phyloP scores from a whole-genome alignment of 1,139 yeast genomes.

The Geotrichum citri-aurantii region DNA sequence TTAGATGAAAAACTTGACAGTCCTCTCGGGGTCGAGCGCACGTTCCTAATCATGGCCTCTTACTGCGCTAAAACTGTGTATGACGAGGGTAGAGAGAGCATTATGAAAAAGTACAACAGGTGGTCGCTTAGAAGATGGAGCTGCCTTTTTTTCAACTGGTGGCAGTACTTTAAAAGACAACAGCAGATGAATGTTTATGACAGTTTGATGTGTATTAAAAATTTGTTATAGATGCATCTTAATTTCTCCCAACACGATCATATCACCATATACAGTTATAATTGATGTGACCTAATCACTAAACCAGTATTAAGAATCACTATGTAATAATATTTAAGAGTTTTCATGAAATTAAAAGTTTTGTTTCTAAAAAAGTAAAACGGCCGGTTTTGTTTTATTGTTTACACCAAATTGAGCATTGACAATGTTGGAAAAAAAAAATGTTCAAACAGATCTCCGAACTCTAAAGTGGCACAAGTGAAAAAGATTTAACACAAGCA shows the following conservation, averaged over 20 bases:
- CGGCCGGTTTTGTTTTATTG: not conserved
- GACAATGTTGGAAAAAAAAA: not conserved
- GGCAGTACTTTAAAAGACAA: conserved; percentile 46
- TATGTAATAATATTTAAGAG: too few species aligned
- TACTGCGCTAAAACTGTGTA: conserved; percentile 82
- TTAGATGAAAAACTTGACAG: conserved; percentile 77
- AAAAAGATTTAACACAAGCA: too few species aligned
- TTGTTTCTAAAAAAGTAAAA: not conserved
- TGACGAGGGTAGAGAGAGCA: conserved; percentile 51
- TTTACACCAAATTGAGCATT: not conserved
- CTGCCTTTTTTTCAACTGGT: conserved; percentile 39
- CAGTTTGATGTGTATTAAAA: conserved; percentile 34
- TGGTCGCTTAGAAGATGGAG: conserved; percentile 16
- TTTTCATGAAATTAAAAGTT: too few species aligned
- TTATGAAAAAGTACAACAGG: conserved; percentile 28
- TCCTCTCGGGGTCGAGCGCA: conserved; percentile 83
- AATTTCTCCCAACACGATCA: not conserved
- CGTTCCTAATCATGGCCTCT: conserved; percentile 81
- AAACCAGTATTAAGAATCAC: not conserved
- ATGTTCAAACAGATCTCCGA: not conserved
- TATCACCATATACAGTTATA: not conserved
- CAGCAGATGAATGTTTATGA: conserved; percentile 57
- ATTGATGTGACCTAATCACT: not conserved
- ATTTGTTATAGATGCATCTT: conserved; percentile 12
- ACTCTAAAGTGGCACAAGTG: not conserved